Base-by-base conservation (phyloP, 371 early-diverging fungal genomes). In the Dichotomocladium elegans region DNA sequence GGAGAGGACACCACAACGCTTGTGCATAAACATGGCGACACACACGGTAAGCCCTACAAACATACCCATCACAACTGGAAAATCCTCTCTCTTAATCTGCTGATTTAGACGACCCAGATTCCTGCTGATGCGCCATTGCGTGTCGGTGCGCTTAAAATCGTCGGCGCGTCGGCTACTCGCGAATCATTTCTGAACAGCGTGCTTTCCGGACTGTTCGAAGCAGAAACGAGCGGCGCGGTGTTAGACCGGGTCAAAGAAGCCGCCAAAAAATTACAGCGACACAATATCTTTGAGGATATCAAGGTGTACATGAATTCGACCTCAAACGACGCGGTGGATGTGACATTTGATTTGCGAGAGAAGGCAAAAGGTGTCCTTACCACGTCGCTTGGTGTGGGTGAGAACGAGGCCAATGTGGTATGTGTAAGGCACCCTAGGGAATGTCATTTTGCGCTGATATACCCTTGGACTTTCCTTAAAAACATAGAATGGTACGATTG, bases 281-380 rank as follows among this genome's bases (percentile, higher is more conserved):
- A 92, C 34, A 93, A 89, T 33, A 83, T 92, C 22, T 92, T 91
- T 64, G 79, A 86, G 29, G 75, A 79, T 34, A 84, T 92, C 48
- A 68, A 69, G 22, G 78, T 94, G 5, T 73, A 73, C 17, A 58
- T 93, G 15, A 89, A 91, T 22, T 67, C 79, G 2, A 64, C 83
- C 34, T 61, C 56, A n/a, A 57, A 60, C 25, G 79, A 79, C 34
- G 60, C 70, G 12, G 80, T 91, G 1, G 81, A 89, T 61, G 77
- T 94, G 19, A 79, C 77, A 10, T 63, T 91, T 29, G 64, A 66
- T 5, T 28, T 66, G 37, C 64, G 72, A 33, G 77, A 76, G 56
- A 76, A 76, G 33, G 51, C 55, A 22, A 64, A 62, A 41, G 63
- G 59, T 22, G 47, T 64, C 12, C 33, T 59, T 19, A 46, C 52